Evolutionary conservation across 306 rosid species (phyloP), one percentile per base, ranked within the genome.

Genomic region (Rosa rugosa): DNA sequence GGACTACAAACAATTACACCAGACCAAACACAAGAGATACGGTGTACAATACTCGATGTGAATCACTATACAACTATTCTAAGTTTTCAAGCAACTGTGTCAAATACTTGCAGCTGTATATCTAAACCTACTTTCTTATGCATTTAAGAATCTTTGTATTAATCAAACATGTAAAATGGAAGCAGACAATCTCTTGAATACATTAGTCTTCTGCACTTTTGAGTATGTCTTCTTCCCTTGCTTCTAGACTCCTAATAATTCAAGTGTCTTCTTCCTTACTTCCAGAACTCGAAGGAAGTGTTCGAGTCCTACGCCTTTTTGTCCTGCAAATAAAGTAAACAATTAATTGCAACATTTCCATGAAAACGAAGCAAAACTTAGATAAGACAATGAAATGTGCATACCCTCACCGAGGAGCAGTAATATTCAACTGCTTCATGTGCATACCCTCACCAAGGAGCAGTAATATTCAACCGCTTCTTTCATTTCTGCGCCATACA

Each of bases 401-500:
- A 72, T 44, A 80, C 87, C 80, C 77, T 50, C 44, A 72, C 22
- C 16, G 73, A 72, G 72, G 73, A 68, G 54, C 44, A 41, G 44
- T 4, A 41, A 41, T 41, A 5, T 41, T 4, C 44, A 41, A 41
- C 44, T 6, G 44, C 44, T 41, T 41, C 31, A 22, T 62, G 11
- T 57, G 20, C 71, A 72, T 44, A 80, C 87, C 80, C 77, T 50
- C 45, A 72, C 22, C 11, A 73, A 73, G 72, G 73, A 69, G 54
- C 45, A 42, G 10, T 5, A 42, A 42, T 42, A 5, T 42, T 5
- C 45, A 42, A 42, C 45, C 5, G 10, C 45, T 42, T 42, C 45
- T 42, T 42, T 42, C 45, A 1, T 6, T 42, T 42, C 45, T 42
- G 8, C 45, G 1, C 45, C 45, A 42, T 42, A 42, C 8, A 42